Conservation (phyloP, 2,329 filamentous ascomycete genomes). For the Stromatinia cepivora region DNA sequence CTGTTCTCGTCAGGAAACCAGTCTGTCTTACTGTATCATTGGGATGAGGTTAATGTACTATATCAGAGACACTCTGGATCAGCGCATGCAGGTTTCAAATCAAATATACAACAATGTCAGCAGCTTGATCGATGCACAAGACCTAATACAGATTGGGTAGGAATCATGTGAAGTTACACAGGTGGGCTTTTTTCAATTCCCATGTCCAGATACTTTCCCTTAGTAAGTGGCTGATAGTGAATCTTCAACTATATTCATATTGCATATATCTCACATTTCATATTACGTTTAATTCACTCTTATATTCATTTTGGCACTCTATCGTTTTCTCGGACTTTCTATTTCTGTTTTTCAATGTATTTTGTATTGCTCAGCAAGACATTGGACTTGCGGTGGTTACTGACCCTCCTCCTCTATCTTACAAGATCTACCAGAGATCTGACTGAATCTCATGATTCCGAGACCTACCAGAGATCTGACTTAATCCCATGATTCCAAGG, state of each 20-base stretch:
- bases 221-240: not conserved
- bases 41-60: conserved; percentile 18
- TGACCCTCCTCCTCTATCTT: conserved; percentile 4
- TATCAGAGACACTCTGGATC: conserved; percentile 10
- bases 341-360: conserved; percentile 6
- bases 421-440: conserved; percentile 12
- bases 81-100: not conserved
- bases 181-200: conserved; percentile 4
- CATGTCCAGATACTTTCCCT: not conserved
- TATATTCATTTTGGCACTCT: not conserved
- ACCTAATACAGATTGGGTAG: not conserved
- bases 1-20: not conserved
- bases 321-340: not conserved
- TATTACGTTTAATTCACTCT: not conserved
- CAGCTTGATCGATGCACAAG: not conserved
- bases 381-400: conserved; percentile 4
- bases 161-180: conserved; percentile 5
- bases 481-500: conserved; percentile 16
- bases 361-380: conserved; percentile 13
- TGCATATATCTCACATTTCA: not conserved
- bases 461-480: not conserved
- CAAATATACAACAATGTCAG: not conserved
- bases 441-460: not conserved
- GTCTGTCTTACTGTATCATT: not conserved
- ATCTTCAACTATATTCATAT: not conserved